Evolutionary conservation across 768 basidiomycete species (phyloP).

Genomic region (Boletus tylopilopsis): DNA sequence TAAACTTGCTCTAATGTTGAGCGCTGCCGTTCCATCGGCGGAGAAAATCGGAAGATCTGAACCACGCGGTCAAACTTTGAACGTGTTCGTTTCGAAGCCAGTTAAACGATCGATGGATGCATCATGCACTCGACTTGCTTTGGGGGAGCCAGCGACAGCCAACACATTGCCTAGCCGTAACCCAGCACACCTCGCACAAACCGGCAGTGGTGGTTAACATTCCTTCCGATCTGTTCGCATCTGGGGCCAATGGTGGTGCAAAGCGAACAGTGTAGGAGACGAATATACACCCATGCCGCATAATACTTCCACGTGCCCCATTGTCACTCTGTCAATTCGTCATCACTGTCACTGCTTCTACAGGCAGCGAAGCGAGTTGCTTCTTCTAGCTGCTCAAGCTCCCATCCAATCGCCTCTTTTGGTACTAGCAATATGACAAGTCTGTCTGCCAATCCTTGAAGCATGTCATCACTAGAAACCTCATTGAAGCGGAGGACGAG

Average conservation of each 20-base stretch:
- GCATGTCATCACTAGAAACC: conserved; percentile 50
- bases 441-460: conserved; percentile 43
- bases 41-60: conserved; percentile 6
- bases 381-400: conserved; percentile 62
- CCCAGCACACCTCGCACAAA: too few species aligned
- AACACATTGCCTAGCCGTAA: too few species aligned
- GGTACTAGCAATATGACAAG: conserved; percentile 41
- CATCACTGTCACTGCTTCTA: conserved; percentile 63
- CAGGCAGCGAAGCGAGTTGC: conserved; percentile 39
- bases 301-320: conserved; percentile 8
- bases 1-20: too few species aligned
- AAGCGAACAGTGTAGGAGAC: conserved; percentile 1
- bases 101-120: not conserved
- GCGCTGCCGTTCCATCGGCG: conserved; percentile 5
- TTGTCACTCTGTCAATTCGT: conserved; percentile 44
- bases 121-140: too few species aligned
- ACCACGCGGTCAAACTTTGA: conserved; percentile 3
- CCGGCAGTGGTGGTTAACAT: not conserved
- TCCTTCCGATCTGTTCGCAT: conserved; percentile 7
- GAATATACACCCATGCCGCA: not conserved
- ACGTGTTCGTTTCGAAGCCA: too few species aligned
- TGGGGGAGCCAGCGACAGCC: too few species aligned
- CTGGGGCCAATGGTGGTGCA: not conserved
- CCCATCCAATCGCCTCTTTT: conserved; percentile 65
- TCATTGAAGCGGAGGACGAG: conserved; percentile 1